Evolutionary conservation across 345 rosid genomes (phyloP).

Genomic region (Nephelium lappaceum): DNA sequence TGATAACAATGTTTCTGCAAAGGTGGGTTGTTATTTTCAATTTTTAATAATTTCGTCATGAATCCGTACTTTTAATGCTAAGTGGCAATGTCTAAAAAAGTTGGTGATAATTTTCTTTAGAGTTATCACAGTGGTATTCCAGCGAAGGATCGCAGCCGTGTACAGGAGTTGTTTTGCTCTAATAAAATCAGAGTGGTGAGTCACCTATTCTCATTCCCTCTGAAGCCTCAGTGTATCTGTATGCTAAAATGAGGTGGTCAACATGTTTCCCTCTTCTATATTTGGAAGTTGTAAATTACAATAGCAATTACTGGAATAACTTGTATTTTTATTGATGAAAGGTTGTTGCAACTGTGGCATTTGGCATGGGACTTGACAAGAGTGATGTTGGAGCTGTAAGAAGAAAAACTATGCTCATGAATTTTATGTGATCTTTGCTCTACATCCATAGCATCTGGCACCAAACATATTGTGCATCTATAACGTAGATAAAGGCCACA

Average conservation of each 20-base stretch:
- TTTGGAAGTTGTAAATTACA: neutral
- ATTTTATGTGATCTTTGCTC: conserved; percentile 26
- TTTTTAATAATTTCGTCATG: conserved; percentile 15
- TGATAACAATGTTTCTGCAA: conserved; percentile 74
- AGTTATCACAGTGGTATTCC: conserved; percentile 88
- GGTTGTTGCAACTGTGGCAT: conserved; percentile 99
- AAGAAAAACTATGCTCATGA: conserved; percentile 23
- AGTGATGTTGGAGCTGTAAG: conserved; percentile 98
- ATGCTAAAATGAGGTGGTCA: neutral
- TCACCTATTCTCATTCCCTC: conserved; percentile 18
- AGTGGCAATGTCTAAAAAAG: conserved; percentile 26
- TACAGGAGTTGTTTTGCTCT: conserved; percentile 86
- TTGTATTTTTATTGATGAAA: conserved; percentile 36
- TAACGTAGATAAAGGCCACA: neutral
- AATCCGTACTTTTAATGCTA: conserved; percentile 19
- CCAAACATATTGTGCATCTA: neutral
- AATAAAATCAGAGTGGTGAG: conserved; percentile 94
- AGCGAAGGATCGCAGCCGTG: conserved; percentile 71
- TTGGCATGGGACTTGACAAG: conserved; percentile 99
- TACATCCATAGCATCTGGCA: neutral
- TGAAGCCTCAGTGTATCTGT: conserved; percentile 2
- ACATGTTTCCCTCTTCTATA: conserved; percentile 20
- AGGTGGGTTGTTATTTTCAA: conserved; percentile 47
- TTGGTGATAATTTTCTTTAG: conserved; percentile 43
- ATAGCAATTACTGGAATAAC: conserved; percentile 5